phyloP scores from a whole-genome alignment of 345 rosid genomes.

The Microcos paniculata region DNA sequence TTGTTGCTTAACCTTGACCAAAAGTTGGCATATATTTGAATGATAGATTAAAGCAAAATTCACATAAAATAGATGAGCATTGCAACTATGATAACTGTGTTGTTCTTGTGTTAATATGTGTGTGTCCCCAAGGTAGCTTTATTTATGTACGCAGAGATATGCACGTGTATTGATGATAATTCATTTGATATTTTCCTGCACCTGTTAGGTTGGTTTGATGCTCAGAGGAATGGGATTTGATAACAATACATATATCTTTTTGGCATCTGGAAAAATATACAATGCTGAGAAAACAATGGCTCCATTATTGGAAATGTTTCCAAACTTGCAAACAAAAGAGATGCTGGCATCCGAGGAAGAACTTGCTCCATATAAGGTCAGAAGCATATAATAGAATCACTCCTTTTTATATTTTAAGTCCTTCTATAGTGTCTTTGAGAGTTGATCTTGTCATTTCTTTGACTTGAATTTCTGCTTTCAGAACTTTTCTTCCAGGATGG shows the following conservation, averaged over 20 bases:
- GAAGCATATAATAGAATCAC: constrained; percentile 9
- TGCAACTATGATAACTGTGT: background rate
- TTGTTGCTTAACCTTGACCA: background rate
- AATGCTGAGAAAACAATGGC: constrained; percentile 87
- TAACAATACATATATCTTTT: constrained; percentile 71
- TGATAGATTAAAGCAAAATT: background rate
- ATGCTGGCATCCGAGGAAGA: constrained; percentile 83
- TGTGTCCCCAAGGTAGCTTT: background rate
- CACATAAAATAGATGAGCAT: background rate
- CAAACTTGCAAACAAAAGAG: constrained; percentile 88
- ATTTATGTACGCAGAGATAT: background rate
- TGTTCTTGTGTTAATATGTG: background rate
- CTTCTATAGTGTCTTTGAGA: constrained; percentile 6
- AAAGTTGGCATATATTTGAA: background rate
- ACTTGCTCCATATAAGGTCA: constrained; percentile 83
- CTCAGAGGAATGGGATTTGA: constrained; percentile 99
- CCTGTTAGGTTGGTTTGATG: constrained; percentile 88
- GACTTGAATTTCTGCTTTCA: constrained; percentile 44
- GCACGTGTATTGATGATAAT: background rate
- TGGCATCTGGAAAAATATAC: constrained; percentile 97
- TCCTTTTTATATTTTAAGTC: background rate
- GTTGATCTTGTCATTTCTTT: constrained; percentile 20
- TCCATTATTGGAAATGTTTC: constrained; percentile 94
- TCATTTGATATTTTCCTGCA: constrained; percentile 11
- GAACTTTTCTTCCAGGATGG: constrained; percentile 99